A percentile compares a stretch with the other conserved stretches of the same genome.
phyloP scores from a whole-genome alignment of 805 yeast species.

The Metschnikowia santaceciliae region DNA sequence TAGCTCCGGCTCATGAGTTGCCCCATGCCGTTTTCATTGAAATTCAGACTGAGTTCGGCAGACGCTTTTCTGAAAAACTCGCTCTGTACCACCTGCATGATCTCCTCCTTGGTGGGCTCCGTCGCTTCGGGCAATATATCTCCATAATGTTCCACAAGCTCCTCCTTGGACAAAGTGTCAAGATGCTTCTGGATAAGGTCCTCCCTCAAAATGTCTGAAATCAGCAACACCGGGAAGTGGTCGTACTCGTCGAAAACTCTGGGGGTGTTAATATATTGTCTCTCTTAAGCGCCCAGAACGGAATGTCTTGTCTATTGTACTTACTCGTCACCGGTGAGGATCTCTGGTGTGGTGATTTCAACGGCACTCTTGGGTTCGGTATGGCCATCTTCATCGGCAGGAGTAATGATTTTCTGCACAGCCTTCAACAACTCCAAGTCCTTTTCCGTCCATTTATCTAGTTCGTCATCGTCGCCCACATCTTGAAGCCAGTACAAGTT shows the following conservation, averaged over 20 bases:
- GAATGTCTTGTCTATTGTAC: conserved; percentile 13
- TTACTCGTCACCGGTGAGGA: conserved; percentile 11
- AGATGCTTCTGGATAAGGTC: conserved; percentile 31
- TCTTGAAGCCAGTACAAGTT: conserved; percentile 75
- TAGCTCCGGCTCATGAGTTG: conserved; percentile 45
- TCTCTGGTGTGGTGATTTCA: conserved; percentile 1
- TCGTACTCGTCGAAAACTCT: conserved; percentile 2
- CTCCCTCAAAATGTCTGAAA: conserved; percentile 31
- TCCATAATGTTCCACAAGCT: conserved; percentile 22
- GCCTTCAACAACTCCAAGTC: conserved; percentile 45
- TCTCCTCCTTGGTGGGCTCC: conserved; percentile 33
- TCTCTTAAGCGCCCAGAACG: conserved; percentile 4
- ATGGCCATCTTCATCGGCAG: conserved; percentile 16
- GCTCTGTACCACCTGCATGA: conserved; percentile 43
- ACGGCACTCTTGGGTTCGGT: conserved; percentile 7
- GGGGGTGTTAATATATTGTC: conserved; percentile 3
- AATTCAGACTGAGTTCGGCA: conserved; percentile 38
- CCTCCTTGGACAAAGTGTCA: conserved; percentile 27
- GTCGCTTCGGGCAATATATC: conserved; percentile 41
- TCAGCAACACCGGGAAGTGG: conserved; percentile 11
- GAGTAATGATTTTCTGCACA: conserved; percentile 15
- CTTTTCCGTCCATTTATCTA: conserved; percentile 51
- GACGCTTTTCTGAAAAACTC: conserved; percentile 46
- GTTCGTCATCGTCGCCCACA: conserved; percentile 59
- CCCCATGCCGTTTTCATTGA: conserved; percentile 43